Percentiles rank a stretch among this genome's conserved stretches.
These are phyloP conservation scores for Catunica adiposa DNA, from an alignment of 2,329 filamentous ascomycete genomes.

Conservation along the genomic window DNA sequence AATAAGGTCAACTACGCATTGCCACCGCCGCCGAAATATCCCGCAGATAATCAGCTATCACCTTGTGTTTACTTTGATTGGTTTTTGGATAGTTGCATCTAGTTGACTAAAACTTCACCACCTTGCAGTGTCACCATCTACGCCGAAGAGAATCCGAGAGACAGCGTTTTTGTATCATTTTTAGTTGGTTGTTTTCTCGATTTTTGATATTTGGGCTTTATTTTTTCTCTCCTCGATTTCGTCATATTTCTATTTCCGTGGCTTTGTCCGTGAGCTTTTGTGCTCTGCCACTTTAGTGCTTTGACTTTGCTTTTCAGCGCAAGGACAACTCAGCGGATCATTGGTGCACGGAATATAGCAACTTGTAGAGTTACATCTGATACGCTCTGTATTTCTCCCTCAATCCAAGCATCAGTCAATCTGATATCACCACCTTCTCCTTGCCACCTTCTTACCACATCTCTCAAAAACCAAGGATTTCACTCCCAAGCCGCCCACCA, in stretches of 20 bases:
- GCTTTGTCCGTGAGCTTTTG: background rate
- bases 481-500: background rate
- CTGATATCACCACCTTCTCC: background rate
- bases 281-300: background rate
- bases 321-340: background rate
- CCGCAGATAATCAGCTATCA: too few relatives aligned
- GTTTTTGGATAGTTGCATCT: too few relatives aligned
- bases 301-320: background rate
- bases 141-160: too few relatives aligned
- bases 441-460: background rate
- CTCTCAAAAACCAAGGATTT: background rate
- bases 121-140: too few relatives aligned
- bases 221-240: background rate
- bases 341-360: background rate
- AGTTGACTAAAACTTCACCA: too few relatives aligned
- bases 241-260: background rate
- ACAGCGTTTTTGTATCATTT: too few relatives aligned
- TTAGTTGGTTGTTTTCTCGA: too few relatives aligned
- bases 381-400: background rate
- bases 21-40: too few relatives aligned
- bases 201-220: too few relatives aligned
- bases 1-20: too few relatives aligned
- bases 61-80: too few relatives aligned
- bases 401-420: background rate
- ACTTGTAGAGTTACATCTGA: background rate